These are phyloP conservation scores for Malbranchea zuffiana DNA, from an alignment of 2,329 filamentous ascomycete genomes.

Conservation along the genomic window DNA sequence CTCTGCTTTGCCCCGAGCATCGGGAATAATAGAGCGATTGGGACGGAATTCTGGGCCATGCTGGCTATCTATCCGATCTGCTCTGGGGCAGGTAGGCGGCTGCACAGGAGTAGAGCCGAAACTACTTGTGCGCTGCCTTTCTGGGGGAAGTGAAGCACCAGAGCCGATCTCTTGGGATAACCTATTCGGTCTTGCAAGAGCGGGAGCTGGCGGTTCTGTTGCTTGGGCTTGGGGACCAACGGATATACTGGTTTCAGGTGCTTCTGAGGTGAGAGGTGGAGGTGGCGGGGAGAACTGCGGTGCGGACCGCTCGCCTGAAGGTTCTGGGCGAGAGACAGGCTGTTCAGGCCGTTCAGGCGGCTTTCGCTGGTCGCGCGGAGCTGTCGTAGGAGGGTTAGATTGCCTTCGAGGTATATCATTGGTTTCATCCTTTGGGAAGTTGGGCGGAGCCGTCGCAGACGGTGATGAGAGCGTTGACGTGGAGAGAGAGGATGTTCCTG, in stretches of 20 bases:
- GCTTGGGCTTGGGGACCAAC: constrained; percentile 19
- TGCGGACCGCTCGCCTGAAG: constrained; percentile 21
- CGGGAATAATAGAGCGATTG: constrained; percentile 19
- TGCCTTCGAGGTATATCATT: constrained; percentile 9
- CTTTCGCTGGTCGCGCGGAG: constrained; percentile 4
- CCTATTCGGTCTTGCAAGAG: no score
- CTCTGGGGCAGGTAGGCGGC: constrained; percentile 36
- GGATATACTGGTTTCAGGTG: constrained; percentile 14
- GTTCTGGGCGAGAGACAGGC: constrained; percentile 16
- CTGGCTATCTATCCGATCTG: constrained; percentile 25
- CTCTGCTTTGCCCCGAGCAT: constrained; percentile 20
- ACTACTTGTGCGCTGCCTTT: background rate
- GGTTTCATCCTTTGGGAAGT: constrained; percentile 1
- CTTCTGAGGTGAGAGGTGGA: constrained; percentile 26
- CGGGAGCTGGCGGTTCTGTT: no score
- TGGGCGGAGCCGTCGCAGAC: constrained; percentile 3
- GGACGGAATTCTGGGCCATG: constrained; percentile 19
- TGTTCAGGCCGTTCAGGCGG: constrained; percentile 4
- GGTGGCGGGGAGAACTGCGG: constrained; percentile 29
- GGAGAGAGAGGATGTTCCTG: constrained; percentile 14
- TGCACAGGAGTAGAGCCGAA: constrained; percentile 15
- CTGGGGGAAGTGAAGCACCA: no score
- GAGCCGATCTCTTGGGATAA: no score
- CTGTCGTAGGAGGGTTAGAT: background rate
- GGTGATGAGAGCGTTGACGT: constrained; percentile 11